These are phyloP conservation scores for Sutorius australiensis DNA, from an alignment of 768 basidiomycete species.

Conservation along the genomic window DNA sequence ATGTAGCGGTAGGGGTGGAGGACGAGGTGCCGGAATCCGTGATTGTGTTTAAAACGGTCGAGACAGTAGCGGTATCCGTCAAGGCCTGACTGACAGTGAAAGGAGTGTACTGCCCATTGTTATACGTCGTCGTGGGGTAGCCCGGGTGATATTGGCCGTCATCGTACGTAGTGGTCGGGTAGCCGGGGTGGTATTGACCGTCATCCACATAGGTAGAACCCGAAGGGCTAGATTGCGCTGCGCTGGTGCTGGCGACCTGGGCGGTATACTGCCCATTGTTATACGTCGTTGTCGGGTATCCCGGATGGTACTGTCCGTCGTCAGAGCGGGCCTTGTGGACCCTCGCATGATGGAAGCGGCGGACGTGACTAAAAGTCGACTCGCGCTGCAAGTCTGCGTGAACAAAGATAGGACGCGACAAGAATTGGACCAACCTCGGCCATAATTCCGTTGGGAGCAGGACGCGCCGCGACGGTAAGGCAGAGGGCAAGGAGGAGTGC, in stretches of 20 bases:
- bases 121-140: conserved; percentile 18
- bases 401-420: not conserved
- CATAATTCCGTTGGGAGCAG: conserved; percentile 4
- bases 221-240: not conserved
- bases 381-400: conserved; percentile 9
- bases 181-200: conserved; percentile 10
- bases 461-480: conserved; percentile 17
- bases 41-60: not conserved
- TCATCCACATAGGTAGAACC: conserved; percentile 8
- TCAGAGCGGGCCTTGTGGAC: conserved; percentile 14
- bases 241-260: not conserved
- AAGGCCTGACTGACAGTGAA: not conserved
- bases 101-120: conserved; percentile 13
- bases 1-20: not conserved
- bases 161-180: conserved; percentile 2
- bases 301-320: conserved; percentile 22
- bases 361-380: conserved; percentile 4
- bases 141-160: conserved; percentile 18
- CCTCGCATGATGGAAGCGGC: conserved; percentile 12
- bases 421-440: conserved; percentile 8
- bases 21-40: not conserved
- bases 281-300: conserved; percentile 12
- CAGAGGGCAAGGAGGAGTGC: conserved; percentile 28
- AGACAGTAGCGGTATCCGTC: not conserved
- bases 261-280: conserved; percentile 3